Base-by-base conservation (phyloP, 129 eudicot genomes). In the Ambrosia trifida region DNA sequence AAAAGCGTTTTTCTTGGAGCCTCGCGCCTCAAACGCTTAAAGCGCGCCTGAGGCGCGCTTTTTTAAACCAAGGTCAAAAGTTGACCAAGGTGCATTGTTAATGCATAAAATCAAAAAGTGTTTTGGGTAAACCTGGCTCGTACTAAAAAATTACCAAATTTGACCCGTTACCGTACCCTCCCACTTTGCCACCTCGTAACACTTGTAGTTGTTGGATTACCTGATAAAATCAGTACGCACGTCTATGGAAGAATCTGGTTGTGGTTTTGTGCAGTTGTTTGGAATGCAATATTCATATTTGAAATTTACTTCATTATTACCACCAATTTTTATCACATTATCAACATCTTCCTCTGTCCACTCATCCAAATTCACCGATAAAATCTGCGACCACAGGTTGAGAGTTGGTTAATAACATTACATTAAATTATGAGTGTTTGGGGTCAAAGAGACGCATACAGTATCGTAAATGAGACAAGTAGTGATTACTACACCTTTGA, bases 331-430 rank as follows among this genome's bases (percentile, higher is more conserved):
- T 33, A 73, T 74, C 73, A 93, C 80, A 14, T 77, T 70, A 74
- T 89, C 95, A 64, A 93, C 96, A 83, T 89, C 92, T 43, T 93
- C 96, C 51, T 89, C 79, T 33, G 92, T 89, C 98, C 98, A 93
- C 11, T 93, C 96, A 32, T 93, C 98, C 61, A 93, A 80, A 57
- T 85, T 93, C 78, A 87, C 85, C 6, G 98, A 93, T 47, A 89
- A 87, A 46, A 93, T 90, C 98, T 93, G 78, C 17, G 2, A 24
- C 38, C 58, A 58, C 9, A 69, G 40, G 19, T 70, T 70, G 3
- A 63, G 0, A 41, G 4, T 14, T 31, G n/a, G 81, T 58, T 58
- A 33, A 68, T 68, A n/a, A 10, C 35, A 56, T 51, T 13, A 2
- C 49, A 44, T 44, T 44, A 44, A 10, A 9, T 11, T 44, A 44